Evolutionary conservation across 768 basidiomycete species (phyloP).

Genomic region (Mycena alexandri): DNA sequence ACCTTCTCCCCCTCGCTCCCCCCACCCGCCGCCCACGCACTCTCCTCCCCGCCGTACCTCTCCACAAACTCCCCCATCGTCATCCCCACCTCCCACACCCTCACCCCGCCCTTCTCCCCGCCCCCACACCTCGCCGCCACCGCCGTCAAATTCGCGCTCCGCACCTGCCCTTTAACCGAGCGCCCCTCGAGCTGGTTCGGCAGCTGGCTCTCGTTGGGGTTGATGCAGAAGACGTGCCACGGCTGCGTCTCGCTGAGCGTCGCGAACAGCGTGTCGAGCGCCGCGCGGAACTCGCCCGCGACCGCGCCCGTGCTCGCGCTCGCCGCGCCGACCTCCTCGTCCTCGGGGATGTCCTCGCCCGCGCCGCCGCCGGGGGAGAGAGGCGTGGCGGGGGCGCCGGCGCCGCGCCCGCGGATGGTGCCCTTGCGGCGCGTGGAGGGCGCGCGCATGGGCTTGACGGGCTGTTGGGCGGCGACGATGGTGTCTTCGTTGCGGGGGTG

Average conservation of each 20-base stretch:
- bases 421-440: conserved; percentile 88
- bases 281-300: conserved; percentile 88
- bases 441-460: conserved; percentile 91
- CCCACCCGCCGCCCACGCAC: conserved; percentile 66
- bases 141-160: conserved; percentile 83
- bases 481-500: conserved; percentile 96
- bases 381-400: conserved; percentile 37
- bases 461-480: conserved; percentile 94
- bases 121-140: conserved; percentile 66
- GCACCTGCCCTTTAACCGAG: conserved; percentile 92
- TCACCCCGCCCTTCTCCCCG: conserved; percentile 43
- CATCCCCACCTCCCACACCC: conserved; percentile 87
- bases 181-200: conserved; percentile 95
- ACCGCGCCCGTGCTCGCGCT: conserved; percentile 55
- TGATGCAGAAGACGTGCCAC: conserved; percentile 94
- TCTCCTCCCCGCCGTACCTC: conserved; percentile 80
- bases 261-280: conserved; percentile 87
- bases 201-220: conserved; percentile 95
- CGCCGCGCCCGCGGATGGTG: too few species aligned
- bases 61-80: conserved; percentile 88
- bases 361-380: conserved; percentile 56
- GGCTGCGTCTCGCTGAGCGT: conserved; percentile 90
- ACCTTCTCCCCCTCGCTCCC: conserved; percentile 72
- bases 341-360: conserved; percentile 63
- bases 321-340: conserved; percentile 62